phyloP scores from a whole-genome alignment of 768 basidiomycete genomes.

The Termitomyces sp. region DNA sequence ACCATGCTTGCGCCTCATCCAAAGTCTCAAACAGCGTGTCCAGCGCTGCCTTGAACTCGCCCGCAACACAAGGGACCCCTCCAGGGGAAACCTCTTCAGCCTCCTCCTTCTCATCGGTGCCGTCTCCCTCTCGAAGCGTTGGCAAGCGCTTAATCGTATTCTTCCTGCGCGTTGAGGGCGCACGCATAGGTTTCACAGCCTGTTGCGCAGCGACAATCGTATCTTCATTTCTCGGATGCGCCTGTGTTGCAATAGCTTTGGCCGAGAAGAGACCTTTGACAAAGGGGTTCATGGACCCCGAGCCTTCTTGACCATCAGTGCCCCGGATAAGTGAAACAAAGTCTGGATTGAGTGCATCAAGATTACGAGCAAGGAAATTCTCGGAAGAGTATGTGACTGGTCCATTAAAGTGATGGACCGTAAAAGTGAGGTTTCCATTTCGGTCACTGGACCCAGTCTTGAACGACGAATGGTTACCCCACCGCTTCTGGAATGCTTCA shows the following conservation, averaged over 20 bases:
- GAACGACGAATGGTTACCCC: conserved; percentile 92
- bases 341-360: conserved; percentile 88
- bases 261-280: conserved; percentile 85
- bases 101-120: conserved; percentile 48
- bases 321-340: conserved; percentile 89
- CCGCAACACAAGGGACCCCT: conserved; percentile 71
- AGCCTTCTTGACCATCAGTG: conserved; percentile 54
- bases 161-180: conserved; percentile 86
- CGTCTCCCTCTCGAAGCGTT: conserved; percentile 43
- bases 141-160: conserved; percentile 63
- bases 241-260: conserved; percentile 88
- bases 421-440: conserved; percentile 82
- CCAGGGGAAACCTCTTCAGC: conserved; percentile 40
- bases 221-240: conserved; percentile 89
- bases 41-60: conserved; percentile 83
- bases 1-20: conserved; percentile 88
- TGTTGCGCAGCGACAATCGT: conserved; percentile 95
- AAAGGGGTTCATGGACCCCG: conserved; percentile 88
- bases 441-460: conserved; percentile 75
- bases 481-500: conserved; percentile 90
- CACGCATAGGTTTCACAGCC: conserved; percentile 89
- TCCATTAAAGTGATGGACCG: conserved; percentile 88
- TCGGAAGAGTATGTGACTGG: conserved; percentile 91
- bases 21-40: conserved; percentile 86
- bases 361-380: conserved; percentile 83